Evolutionary conservation across 2,329 filamentous ascomycete genomes (phyloP).

Genomic region (Mycocentrospora acerina): DNA sequence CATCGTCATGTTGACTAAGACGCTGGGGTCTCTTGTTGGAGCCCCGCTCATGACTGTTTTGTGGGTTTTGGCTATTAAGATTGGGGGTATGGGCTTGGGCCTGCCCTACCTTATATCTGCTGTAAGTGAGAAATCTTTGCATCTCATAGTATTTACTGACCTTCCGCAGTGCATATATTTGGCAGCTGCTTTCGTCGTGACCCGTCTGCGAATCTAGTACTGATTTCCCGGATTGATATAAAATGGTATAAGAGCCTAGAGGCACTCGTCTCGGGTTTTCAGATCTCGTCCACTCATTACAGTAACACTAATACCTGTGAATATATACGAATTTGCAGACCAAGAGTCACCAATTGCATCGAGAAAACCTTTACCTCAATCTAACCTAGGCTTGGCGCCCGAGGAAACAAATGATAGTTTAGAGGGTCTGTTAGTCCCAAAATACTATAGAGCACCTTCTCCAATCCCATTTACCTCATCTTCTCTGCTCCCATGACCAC

Average conservation of each 20-base stretch:
- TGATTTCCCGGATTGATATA: not conserved
- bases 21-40: conserved; percentile 37
- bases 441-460: too few relatives aligned
- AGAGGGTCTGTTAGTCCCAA: too few relatives aligned
- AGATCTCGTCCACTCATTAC: too few relatives aligned
- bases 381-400: too few relatives aligned
- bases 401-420: too few relatives aligned
- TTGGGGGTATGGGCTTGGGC: conserved; percentile 35
- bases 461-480: too few relatives aligned
- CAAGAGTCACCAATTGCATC: too few relatives aligned
- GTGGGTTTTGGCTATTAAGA: conserved; percentile 39
- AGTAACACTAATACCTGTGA: too few relatives aligned
- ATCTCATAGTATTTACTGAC: not conserved
- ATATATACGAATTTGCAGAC: too few relatives aligned
- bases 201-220: not conserved
- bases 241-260: not conserved
- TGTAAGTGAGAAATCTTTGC: conserved; percentile 21
- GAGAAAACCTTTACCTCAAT: too few relatives aligned
- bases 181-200: not conserved
- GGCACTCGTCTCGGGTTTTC: too few relatives aligned
- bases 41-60: conserved; percentile 40
- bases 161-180: not conserved
- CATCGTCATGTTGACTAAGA: conserved; percentile 42
- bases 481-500: too few relatives aligned
- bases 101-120: conserved; percentile 40